phyloP scores from a whole-genome alignment of 2,329 filamentous ascomycete genomes.

The Fusarium subtropicale region DNA sequence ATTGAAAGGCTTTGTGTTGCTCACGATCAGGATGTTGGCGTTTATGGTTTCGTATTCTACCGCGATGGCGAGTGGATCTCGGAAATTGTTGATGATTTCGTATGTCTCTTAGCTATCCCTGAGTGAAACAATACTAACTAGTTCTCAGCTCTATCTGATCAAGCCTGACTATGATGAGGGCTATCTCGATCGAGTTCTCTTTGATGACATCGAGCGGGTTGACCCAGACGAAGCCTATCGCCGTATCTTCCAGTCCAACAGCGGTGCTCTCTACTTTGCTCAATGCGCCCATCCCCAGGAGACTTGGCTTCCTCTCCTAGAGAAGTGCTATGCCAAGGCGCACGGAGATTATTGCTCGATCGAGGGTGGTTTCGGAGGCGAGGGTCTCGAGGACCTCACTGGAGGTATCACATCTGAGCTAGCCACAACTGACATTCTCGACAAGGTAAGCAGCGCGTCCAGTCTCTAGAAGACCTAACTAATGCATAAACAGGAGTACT shows the following conservation, averaged over 20 bases:
- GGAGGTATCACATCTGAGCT: slow-evolving; percentile 76
- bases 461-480: neutral
- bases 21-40: slow-evolving; percentile 77
- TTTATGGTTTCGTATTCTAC: slow-evolving; percentile 88
- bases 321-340: slow-evolving; percentile 85
- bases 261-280: slow-evolving; percentile 79
- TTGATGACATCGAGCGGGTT: slow-evolving; percentile 59
- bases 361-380: slow-evolving; percentile 74
- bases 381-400: slow-evolving; percentile 69
- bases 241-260: slow-evolving; percentile 78
- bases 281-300: slow-evolving; percentile 80
- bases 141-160: slow-evolving; percentile 60
- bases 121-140: neutral
- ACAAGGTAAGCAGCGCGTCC: slow-evolving; percentile 66
- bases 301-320: slow-evolving; percentile 82
- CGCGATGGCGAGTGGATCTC: slow-evolving; percentile 80
- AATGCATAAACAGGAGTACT: slow-evolving; percentile 54
- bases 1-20: slow-evolving; percentile 81
- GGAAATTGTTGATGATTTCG: slow-evolving; percentile 68
- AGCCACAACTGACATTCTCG: slow-evolving; percentile 74
- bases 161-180: slow-evolving; percentile 72
- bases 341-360: slow-evolving; percentile 83
- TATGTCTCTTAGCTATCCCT: slow-evolving; percentile 22
- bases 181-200: slow-evolving; percentile 59
- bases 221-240: slow-evolving; percentile 71